Evolutionary conservation across 2,329 filamentous ascomycete species (phyloP), one percentile per base, ranked within the genome.

Genomic region (Pseudogymnoascus sp.): DNA sequence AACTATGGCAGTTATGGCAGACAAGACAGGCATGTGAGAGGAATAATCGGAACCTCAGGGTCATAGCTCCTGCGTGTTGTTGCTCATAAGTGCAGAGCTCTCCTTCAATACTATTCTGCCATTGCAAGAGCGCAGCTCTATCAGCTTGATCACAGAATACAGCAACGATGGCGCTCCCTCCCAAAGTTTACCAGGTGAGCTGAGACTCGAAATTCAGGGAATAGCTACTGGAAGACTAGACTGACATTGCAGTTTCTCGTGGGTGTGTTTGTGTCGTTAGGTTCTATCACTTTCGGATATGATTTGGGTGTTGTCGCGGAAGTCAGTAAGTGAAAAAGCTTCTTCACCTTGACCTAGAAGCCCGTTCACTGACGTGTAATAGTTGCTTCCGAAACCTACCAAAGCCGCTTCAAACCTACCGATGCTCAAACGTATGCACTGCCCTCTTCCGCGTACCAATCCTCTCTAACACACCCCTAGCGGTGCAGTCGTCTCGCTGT

Each of bases 401-500:
- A 70, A 4, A 64, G 66, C 1, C 72, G 73, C 61, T 82, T 83
- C 64, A 65, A 59, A 25, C 16, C 38, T 61, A 64, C 67, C 61
- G 64, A 63, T 62, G 56, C 64, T 56, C n/a, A 23, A n/a, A 56
- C 46, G 46, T 56, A 56, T 56, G 46, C 10, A 34, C 25, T 56
- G 6, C 12, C 56, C 37, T 42, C 8, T 16, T 56, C 5, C 28
- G 34, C n/a, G 25, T 40, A 16, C 28, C 10, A 12, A 40, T 8
- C 34, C 14, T 16, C 59, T 6, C 25, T 7, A 60, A 38, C 4
- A 59, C 25, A 34, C 25, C 12, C n/a, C 25, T 10, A 87, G 81
- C 38, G 89, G 88, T 62, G 83, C 88, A 3, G 87, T 91, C 0
- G 89, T 93, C 1, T 89, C 88, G 1, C 81, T 92, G 64, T 93